Base-by-base conservation (phyloP, 805 yeast species). In the Candida loeiensis region DNA sequence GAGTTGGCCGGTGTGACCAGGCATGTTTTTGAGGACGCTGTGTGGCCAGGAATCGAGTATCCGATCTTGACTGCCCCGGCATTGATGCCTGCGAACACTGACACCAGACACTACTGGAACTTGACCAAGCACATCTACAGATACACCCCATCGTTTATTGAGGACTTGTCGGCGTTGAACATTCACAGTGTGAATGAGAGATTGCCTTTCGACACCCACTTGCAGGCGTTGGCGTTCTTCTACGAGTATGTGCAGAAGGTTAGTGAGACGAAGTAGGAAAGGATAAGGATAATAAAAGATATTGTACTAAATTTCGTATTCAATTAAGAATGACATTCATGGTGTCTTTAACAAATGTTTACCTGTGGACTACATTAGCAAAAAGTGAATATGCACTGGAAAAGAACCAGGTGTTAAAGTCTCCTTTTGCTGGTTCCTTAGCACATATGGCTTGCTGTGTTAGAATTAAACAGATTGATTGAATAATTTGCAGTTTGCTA, bases 1-100 rank as follows among this genome's bases (percentile, higher is more conserved):
- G 49, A 64, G 21, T 69, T 84, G 40, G 73, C 83, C 0, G 91
- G 91, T 9, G 71, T 82, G 13, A 64, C 80, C 26, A 73, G 81
- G 46, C 74, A 77, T 43, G 71, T 84, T 35, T 77, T 76, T 52
- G 86, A 82, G 56, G 81, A 80, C 28, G 54, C 72, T 43, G 67
- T 68, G 4, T 64, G 66, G 47, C 54, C 63, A 4, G 56, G 59
- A n/a, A 36, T 50, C 35, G 45, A 43, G n/a, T 52, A 56, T 21
- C 65, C 66, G 2, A 40, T 66, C 18, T 50, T 64, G n/a, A 48
- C 58, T 18, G 58, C 80, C 0, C 81, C 84, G 13, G 65, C 68
- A 13, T 53, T 77, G 17, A 69, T 74, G 63, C 64, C 81, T 6
- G 84, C 77, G 6, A 79, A 80, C 55, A 80, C 85, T 2, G 85